Evolutionary conservation across 2,329 filamentous ascomycete species (phyloP).

Genomic region (Aspergillus hortae): DNA sequence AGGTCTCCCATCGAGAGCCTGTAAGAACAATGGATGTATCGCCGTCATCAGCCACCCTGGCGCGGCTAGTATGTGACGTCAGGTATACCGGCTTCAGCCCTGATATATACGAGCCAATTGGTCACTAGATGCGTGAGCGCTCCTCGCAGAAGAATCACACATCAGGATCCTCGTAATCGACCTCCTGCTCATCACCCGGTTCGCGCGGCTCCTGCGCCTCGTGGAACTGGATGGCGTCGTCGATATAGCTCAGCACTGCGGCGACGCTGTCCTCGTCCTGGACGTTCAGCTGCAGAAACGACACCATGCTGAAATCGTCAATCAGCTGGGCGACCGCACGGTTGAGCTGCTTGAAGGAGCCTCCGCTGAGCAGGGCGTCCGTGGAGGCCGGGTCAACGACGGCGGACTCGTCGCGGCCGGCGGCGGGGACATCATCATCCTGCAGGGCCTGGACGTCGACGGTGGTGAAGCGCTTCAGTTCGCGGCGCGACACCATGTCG

Average conservation of each 20-base stretch:
- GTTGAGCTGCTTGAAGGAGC: slow-evolving; percentile 78
- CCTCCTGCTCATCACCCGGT: slow-evolving; percentile 63
- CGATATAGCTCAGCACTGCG: slow-evolving; percentile 82
- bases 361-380: slow-evolving; percentile 72
- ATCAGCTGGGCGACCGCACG: slow-evolving; percentile 85
- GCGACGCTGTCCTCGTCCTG: slow-evolving; percentile 90
- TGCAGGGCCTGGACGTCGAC: slow-evolving; percentile 80
- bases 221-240: slow-evolving; percentile 89
- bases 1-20: too few relatives aligned
- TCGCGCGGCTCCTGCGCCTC: slow-evolving; percentile 90
- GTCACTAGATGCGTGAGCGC: too few relatives aligned
- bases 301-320: slow-evolving; percentile 97
- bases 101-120: neutral
- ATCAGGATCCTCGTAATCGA: slow-evolving; percentile 45
- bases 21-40: too few relatives aligned
- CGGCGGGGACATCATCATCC: slow-evolving; percentile 47
- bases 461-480: slow-evolving; percentile 84
- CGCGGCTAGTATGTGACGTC: neutral
- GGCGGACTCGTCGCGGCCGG: slow-evolving; percentile 48
- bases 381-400: slow-evolving; percentile 61
- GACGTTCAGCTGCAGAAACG: slow-evolving; percentile 83
- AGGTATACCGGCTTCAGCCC: neutral
- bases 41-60: too few relatives aligned
- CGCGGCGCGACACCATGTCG: slow-evolving; percentile 79
- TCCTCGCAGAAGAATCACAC: slow-evolving; percentile 6